phyloP scores from a whole-genome alignment of 1,284 basidiomycete species.

The Vanrija pseudolonga region DNA sequence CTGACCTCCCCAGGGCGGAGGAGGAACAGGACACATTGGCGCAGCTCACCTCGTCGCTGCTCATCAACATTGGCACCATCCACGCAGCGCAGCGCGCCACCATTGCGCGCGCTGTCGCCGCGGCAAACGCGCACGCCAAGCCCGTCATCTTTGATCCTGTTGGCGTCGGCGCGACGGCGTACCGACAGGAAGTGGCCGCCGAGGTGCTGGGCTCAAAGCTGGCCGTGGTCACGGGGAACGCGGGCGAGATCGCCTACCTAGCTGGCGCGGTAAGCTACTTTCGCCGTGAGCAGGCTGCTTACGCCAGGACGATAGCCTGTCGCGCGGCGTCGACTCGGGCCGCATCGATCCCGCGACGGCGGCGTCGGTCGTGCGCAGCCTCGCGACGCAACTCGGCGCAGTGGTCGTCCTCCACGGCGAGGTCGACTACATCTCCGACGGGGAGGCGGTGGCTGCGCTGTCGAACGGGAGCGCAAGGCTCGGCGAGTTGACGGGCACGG shows the following conservation, averaged over 20 bases:
- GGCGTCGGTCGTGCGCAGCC: not conserved
- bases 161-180: no score
- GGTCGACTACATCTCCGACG: constrained; percentile 5
- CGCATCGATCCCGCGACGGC: not conserved
- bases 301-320: not conserved
- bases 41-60: not conserved
- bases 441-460: not conserved
- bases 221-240: no score
- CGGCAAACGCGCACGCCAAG: not conserved
- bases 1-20: not conserved
- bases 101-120: not conserved
- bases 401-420: constrained; percentile 5
- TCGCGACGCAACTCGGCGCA: not conserved
- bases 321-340: not conserved
- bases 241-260: no score
- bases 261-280: no score
- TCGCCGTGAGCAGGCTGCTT: not conserved
- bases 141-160: not conserved
- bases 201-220: no score
- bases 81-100: not conserved
- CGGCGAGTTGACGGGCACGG: no score
- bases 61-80: constrained; percentile 7
- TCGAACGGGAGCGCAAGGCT: no score
- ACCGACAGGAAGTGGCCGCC: no score
- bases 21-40: not conserved